phyloP scores from a whole-genome alignment of 179 eudicot species.

The Spinacia oleracea region DNA sequence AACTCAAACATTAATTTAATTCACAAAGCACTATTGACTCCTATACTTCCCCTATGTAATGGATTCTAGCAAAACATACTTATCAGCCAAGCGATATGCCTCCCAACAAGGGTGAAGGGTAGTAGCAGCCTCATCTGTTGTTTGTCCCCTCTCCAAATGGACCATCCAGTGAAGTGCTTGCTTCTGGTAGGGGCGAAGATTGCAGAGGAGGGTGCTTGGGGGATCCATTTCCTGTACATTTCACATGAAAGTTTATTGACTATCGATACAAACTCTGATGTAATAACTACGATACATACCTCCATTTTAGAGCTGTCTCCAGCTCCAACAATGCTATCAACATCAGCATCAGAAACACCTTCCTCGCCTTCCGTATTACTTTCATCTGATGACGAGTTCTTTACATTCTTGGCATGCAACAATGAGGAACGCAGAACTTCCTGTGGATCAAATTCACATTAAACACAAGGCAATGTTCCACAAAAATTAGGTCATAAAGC shows the following conservation, averaged over 20 bases:
- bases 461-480: slow-evolving; percentile 4
- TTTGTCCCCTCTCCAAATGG: slow-evolving; percentile 72
- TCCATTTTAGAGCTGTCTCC: slow-evolving; percentile 72
- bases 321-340: slow-evolving; percentile 87
- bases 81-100: slow-evolving; percentile 83
- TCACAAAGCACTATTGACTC: background rate
- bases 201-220: slow-evolving; percentile 78
- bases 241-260: slow-evolving; percentile 1
- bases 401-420: slow-evolving; percentile 42
- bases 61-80: slow-evolving; percentile 39
- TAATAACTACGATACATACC: too few relatives aligned
- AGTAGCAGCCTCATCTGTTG: slow-evolving; percentile 71
- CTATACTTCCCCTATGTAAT: background rate
- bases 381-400: slow-evolving; percentile 41
- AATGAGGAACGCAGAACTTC: slow-evolving; percentile 52
- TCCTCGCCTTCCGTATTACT: slow-evolving; percentile 64
- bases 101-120: slow-evolving; percentile 98
- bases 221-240: slow-evolving; percentile 88
- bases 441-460: slow-evolving; percentile 46
- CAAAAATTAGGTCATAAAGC: background rate
- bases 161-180: slow-evolving; percentile 97
- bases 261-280: background rate
- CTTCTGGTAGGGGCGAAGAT: slow-evolving; percentile 93
- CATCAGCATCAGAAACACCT: slow-evolving; percentile 76
- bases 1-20: slow-evolving; percentile 5